A percentile compares a stretch with the other conserved stretches of the same genome.
Conservation (phyloP, 164 flowering plant species). For the Paratinospora sagittata region DNA sequence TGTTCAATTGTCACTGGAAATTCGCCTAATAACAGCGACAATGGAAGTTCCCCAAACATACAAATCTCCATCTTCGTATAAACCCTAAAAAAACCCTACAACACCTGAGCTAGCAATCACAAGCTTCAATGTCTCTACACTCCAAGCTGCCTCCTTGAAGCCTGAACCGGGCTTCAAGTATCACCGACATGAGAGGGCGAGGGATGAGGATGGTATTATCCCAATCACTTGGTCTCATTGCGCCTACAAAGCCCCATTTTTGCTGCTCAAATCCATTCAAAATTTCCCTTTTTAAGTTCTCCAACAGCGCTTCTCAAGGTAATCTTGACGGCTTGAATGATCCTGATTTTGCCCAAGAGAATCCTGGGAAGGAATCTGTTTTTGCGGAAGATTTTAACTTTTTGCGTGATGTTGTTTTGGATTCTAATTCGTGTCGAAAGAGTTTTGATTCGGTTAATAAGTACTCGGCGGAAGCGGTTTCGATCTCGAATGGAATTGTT, state of each 20-base stretch:
- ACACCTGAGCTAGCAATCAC: too few relatives aligned
- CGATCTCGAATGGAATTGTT: slow-evolving; percentile 34
- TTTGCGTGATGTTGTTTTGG: slow-evolving; percentile 22
- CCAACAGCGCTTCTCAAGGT: slow-evolving; percentile 19
- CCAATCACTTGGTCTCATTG: slow-evolving; percentile 10
- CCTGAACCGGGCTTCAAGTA: background rate
- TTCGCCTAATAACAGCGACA: too few relatives aligned
- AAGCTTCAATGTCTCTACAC: background rate
- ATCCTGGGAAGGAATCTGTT: slow-evolving; percentile 18
- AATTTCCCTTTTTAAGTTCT: slow-evolving; percentile 5
- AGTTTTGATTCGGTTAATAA: slow-evolving; percentile 21
- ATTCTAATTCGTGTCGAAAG: background rate
- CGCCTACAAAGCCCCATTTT: slow-evolving; percentile 4
- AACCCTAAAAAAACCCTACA: too few relatives aligned
- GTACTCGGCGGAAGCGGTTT: slow-evolving; percentile 38
- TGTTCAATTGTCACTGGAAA: too few relatives aligned
- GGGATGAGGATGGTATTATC: slow-evolving; percentile 18
- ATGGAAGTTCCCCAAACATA: too few relatives aligned
- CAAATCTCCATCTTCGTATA: too few relatives aligned
- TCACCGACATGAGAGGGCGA: slow-evolving; percentile 21
- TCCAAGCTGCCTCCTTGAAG: background rate
- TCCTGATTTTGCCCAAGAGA: slow-evolving; percentile 19
- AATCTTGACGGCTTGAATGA: slow-evolving; percentile 40
- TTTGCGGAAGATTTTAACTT: slow-evolving; percentile 39
- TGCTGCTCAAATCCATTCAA: background rate